phyloP scores from a whole-genome alignment of 2,329 filamentous ascomycete species.

The Cladosporium sp. region DNA sequence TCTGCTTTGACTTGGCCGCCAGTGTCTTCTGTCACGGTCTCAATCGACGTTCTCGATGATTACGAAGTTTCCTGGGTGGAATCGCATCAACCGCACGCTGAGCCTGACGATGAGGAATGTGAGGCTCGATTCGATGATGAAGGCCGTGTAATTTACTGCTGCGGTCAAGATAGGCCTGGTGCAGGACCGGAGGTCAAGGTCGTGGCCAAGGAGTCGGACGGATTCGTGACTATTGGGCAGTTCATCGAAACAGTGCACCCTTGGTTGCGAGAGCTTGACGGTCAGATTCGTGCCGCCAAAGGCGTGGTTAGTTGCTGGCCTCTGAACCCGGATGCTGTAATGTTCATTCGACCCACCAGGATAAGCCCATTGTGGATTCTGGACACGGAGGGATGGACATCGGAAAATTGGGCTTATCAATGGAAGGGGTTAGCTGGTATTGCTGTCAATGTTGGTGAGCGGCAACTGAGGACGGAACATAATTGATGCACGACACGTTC shows the following conservation, averaged over 20 bases:
- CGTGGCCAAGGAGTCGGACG: not conserved
- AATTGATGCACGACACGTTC: too few species aligned
- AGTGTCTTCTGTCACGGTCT: not conserved
- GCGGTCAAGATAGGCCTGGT: not conserved
- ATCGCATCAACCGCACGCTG: not conserved
- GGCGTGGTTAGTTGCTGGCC: not conserved
- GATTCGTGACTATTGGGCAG: not conserved
- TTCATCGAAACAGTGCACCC: conserved; percentile 2
- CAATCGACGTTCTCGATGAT: not conserved
- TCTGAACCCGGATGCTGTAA: not conserved
- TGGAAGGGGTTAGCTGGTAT: not conserved
- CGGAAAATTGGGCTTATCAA: not conserved
- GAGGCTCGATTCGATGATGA: not conserved
- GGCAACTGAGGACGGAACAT: too few species aligned
- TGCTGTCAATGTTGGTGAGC: not conserved
- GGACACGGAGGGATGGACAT: not conserved
- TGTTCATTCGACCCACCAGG: not conserved
- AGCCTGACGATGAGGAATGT: not conserved
- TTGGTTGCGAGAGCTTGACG: not conserved
- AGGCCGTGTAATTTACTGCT: not conserved
- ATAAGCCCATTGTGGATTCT: not conserved
- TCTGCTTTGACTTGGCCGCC: not conserved
- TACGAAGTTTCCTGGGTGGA: not conserved
- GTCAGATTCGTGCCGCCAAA: not conserved
- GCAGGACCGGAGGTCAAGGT: not conserved